Conservation (phyloP, 2,329 filamentous ascomycete genomes). For the Epicoccum sorghinum region DNA sequence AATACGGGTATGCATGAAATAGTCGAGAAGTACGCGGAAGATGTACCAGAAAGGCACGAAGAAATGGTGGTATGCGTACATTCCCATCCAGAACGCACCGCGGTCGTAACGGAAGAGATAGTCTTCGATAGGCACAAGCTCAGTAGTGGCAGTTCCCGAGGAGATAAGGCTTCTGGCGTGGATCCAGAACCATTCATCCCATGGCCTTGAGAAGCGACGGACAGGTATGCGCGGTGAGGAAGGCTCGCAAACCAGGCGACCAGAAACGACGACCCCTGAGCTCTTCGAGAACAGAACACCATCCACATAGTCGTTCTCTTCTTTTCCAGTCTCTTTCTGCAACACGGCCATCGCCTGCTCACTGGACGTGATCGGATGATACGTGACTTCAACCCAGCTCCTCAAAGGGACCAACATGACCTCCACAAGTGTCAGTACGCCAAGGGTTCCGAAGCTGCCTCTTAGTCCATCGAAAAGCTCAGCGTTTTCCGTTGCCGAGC, state of each 20-base stretch:
- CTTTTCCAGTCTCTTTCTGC: slow-evolving; percentile 50
- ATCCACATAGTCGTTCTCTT: slow-evolving; percentile 68
- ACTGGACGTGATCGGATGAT: slow-evolving; percentile 61
- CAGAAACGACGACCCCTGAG: slow-evolving; percentile 65
- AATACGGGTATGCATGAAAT: slow-evolving; percentile 66
- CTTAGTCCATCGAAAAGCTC: slow-evolving; percentile 66
- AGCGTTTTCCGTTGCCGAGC: slow-evolving; percentile 53
- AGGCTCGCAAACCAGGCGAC: slow-evolving; percentile 59
- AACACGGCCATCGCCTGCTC: slow-evolving; percentile 57
- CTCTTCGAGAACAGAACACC: slow-evolving; percentile 65
- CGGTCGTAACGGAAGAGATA: slow-evolving; percentile 69
- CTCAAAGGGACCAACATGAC: slow-evolving; percentile 60
- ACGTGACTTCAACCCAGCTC: slow-evolving; percentile 66
- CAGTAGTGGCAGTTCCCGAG: slow-evolving; percentile 27
- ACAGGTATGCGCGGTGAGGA: slow-evolving; percentile 28
- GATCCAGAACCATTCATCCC: slow-evolving; percentile 77
- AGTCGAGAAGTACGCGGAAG: slow-evolving; percentile 64
- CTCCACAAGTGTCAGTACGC: slow-evolving; percentile 66
- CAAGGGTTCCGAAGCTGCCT: slow-evolving; percentile 66
- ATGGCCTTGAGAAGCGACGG: slow-evolving; percentile 59
- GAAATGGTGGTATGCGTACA: slow-evolving; percentile 67
- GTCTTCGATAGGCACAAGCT: slow-evolving; percentile 57
- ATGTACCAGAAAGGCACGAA: slow-evolving; percentile 64
- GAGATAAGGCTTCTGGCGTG: slow-evolving; percentile 54
- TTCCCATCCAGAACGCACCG: slow-evolving; percentile 69